phyloP scores from a whole-genome alignment of 2,329 filamentous ascomycete genomes.

The Arthrinium phaeospermum region DNA sequence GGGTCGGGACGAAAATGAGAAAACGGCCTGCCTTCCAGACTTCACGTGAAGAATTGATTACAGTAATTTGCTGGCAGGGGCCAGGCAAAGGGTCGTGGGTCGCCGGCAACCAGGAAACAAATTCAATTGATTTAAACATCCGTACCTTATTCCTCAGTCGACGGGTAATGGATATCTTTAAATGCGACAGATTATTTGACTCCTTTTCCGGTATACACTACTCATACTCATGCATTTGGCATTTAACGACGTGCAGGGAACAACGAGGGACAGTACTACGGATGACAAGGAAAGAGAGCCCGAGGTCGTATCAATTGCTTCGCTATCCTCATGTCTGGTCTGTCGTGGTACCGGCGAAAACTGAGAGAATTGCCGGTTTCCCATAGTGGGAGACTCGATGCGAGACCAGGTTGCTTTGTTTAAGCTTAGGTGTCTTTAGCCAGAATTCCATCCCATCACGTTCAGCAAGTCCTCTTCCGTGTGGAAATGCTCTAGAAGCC shows the following conservation, averaged over 20 bases:
- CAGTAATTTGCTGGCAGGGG: not conserved
- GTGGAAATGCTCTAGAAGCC: slow-evolving; percentile 4
- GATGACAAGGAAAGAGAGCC: not conserved
- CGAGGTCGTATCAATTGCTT: not conserved
- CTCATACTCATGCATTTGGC: not conserved
- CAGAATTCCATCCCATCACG: not conserved
- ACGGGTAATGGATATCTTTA: slow-evolving; percentile 3
- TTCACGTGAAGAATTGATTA: slow-evolving; percentile 10
- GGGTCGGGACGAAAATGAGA: slow-evolving; percentile 7
- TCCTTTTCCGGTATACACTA: not conserved
- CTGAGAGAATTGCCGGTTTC: not conserved
- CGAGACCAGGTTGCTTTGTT: not conserved
- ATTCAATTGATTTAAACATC: not conserved
- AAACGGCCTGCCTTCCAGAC: not conserved
- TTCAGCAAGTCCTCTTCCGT: not conserved
- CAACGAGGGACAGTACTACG: not conserved
- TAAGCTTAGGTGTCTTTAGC: not conserved
- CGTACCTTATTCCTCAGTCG: not conserved
- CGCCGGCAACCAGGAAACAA: not conserved
- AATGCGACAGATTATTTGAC: not conserved
- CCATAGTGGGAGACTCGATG: not conserved
- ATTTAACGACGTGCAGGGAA: not conserved
- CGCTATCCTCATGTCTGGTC: not conserved
- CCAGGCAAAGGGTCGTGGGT: not conserved
- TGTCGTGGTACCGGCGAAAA: not conserved